phyloP scores from a whole-genome alignment of 805 yeast genomes.

The Saccharomycopsis fibuligera region DNA sequence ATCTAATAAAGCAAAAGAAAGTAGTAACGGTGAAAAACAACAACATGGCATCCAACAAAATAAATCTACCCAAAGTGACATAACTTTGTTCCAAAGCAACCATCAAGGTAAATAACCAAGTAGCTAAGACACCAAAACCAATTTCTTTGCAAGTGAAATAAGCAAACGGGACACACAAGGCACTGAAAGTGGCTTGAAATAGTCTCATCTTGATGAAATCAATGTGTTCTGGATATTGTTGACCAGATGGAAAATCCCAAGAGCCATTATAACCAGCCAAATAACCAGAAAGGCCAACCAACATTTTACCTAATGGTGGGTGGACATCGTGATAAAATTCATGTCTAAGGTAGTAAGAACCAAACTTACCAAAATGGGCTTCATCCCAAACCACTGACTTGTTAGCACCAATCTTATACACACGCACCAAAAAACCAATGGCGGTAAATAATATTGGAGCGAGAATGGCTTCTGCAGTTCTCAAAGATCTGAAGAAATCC shows the following conservation, averaged over 20 bases:
- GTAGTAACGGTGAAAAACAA: conserved; percentile 86
- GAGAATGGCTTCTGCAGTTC: conserved; percentile 27
- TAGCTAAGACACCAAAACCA: conserved; percentile 63
- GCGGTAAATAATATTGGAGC: conserved; percentile 65
- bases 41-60: conserved; percentile 85
- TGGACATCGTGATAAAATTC: conserved; percentile 95
- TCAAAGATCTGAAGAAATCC: conserved; percentile 7
- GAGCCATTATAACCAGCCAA: conserved; percentile 83
- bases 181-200: conserved; percentile 79
- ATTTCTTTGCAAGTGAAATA: conserved; percentile 74
- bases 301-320: conserved; percentile 94
- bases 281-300: conserved; percentile 82
- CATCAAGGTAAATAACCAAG: conserved; percentile 77
- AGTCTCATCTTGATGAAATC: conserved; percentile 83
- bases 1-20: conserved; percentile 61
- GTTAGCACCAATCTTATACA: conserved; percentile 67
- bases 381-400: conserved; percentile 92
- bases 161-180: conserved; percentile 80
- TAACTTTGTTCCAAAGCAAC: conserved; percentile 77
- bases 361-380: conserved; percentile 96
- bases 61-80: conserved; percentile 81
- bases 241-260: conserved; percentile 84
- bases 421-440: conserved; percentile 65
- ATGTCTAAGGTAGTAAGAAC: conserved; percentile 80
- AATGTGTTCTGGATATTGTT: conserved; percentile 64